Conservation (phyloP, 805 yeast species). For the Danielia reshetovae region DNA sequence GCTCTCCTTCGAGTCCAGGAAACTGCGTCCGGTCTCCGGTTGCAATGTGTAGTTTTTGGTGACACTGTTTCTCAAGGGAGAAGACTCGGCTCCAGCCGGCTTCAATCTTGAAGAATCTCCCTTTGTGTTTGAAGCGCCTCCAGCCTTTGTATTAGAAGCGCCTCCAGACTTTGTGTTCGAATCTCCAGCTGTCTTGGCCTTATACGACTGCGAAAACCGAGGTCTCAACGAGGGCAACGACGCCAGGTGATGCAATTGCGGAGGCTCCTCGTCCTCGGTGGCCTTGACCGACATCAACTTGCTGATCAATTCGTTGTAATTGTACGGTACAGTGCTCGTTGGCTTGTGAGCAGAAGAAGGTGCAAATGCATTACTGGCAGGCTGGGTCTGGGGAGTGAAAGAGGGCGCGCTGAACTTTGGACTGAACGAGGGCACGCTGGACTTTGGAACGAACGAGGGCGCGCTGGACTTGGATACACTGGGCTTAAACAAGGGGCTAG, state of each 20-base stretch:
- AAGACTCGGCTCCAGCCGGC: slow-evolving; percentile 1
- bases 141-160: not conserved
- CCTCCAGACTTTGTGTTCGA: not conserved
- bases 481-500: no score
- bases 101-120: no score
- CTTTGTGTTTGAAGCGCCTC: not conserved
- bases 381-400: no score
- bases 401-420: no score
- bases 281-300: slow-evolving; percentile 9
- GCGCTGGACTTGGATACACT: slow-evolving; percentile 12
- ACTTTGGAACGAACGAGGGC: slow-evolving; percentile 5
- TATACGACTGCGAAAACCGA: slow-evolving; percentile 27
- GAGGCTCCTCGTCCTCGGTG: slow-evolving; percentile 4
- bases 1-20: not conserved
- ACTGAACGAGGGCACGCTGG: not conserved
- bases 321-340: not conserved
- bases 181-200: slow-evolving; percentile 10
- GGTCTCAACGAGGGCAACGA: slow-evolving; percentile 9
- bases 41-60: slow-evolving; percentile 2
- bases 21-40: slow-evolving; percentile 1
- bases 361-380: slow-evolving; percentile 20
- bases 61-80: no score
- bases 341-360: slow-evolving; percentile 14
- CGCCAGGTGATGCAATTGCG: slow-evolving; percentile 5
- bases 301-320: slow-evolving; percentile 12